A percentile compares a stretch with the other conserved stretches of the same genome.
Conservation (phyloP, 2,329 filamentous ascomycete genomes). For the Ophiocordyceps camponoti-leonardi region DNA sequence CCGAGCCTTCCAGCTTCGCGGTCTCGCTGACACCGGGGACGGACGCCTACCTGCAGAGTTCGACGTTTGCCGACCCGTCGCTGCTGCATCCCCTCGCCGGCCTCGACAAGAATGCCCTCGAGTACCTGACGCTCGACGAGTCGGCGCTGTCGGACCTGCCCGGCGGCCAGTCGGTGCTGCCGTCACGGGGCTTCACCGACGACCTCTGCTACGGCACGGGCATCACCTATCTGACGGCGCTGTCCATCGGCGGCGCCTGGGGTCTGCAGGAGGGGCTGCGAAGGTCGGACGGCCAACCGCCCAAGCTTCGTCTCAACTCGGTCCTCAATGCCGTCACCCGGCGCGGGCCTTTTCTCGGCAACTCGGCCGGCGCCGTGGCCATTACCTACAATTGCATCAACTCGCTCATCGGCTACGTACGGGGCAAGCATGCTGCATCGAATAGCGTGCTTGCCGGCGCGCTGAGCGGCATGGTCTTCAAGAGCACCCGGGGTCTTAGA, state of each 20-base stretch:
- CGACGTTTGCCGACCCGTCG: slow-evolving; percentile 68
- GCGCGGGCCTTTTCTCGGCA: slow-evolving; percentile 85
- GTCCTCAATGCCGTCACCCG: slow-evolving; percentile 89
- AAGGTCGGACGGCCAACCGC: slow-evolving; percentile 58
- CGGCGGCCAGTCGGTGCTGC: slow-evolving; percentile 71
- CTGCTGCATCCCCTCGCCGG: slow-evolving; percentile 86
- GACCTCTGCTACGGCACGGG: slow-evolving; percentile 97
- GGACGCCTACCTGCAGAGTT: slow-evolving; percentile 57
- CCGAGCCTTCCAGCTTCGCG: not conserved
- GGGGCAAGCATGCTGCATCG: slow-evolving; percentile 75
- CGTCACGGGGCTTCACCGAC: slow-evolving; percentile 92
- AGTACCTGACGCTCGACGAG: slow-evolving; percentile 91
- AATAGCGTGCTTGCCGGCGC: slow-evolving; percentile 79
- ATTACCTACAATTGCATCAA: slow-evolving; percentile 94
- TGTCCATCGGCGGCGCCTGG: slow-evolving; percentile 79
- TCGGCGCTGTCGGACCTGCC: slow-evolving; percentile 73
- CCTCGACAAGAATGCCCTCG: slow-evolving; percentile 79
- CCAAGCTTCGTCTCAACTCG: slow-evolving; percentile 84
- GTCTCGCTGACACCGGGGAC: not conserved
- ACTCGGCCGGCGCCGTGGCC: slow-evolving; percentile 87
- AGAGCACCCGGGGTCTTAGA: slow-evolving; percentile 77
- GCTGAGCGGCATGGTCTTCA: slow-evolving; percentile 87
- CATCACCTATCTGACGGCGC: slow-evolving; percentile 77
- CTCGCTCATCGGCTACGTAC: slow-evolving; percentile 59
- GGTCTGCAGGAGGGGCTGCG: slow-evolving; percentile 79